Conservation (phyloP, 371 early-diverging fungal genomes). For the Cladochytrium tenue region DNA sequence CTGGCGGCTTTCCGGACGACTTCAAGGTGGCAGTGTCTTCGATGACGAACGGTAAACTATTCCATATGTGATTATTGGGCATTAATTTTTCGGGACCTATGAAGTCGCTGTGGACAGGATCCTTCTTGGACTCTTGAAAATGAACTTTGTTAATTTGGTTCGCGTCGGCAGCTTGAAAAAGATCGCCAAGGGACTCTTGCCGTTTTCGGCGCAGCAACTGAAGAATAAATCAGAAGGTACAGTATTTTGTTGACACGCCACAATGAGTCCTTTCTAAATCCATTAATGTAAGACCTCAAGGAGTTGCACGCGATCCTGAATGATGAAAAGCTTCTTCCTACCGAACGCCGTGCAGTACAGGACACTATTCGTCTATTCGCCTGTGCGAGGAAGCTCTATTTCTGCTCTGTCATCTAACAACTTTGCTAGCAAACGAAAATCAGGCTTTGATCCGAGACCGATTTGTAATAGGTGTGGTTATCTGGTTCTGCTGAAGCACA, state of each 20-base stretch:
- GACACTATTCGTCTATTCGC: slow-evolving; percentile 68
- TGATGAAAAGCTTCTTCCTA: slow-evolving; percentile 51
- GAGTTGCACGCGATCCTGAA: slow-evolving; percentile 74
- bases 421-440: slow-evolving; percentile 47
- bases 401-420: background rate
- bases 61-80: slow-evolving; percentile 60
- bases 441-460: slow-evolving; percentile 47
- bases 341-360: slow-evolving; percentile 52
- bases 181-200: slow-evolving; percentile 52
- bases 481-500: background rate
- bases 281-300: slow-evolving; percentile 58
- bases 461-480: slow-evolving; percentile 49
- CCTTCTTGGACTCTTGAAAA: slow-evolving; percentile 58
- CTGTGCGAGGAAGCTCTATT: slow-evolving; percentile 7
- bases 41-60: slow-evolving; percentile 41
- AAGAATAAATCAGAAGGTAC: slow-evolving; percentile 27
- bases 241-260: background rate
- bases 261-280: background rate
- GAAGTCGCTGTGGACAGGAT: slow-evolving; percentile 88
- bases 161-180: slow-evolving; percentile 86
- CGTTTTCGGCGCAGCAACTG: slow-evolving; percentile 33
- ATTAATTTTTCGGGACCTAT: slow-evolving; percentile 31
- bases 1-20: slow-evolving; percentile 21
- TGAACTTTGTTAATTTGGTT: slow-evolving; percentile 76
- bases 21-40: slow-evolving; percentile 39